Conservation (phyloP, 1,284 basidiomycete genomes). For the Papiliotrema laurentii region DNA sequence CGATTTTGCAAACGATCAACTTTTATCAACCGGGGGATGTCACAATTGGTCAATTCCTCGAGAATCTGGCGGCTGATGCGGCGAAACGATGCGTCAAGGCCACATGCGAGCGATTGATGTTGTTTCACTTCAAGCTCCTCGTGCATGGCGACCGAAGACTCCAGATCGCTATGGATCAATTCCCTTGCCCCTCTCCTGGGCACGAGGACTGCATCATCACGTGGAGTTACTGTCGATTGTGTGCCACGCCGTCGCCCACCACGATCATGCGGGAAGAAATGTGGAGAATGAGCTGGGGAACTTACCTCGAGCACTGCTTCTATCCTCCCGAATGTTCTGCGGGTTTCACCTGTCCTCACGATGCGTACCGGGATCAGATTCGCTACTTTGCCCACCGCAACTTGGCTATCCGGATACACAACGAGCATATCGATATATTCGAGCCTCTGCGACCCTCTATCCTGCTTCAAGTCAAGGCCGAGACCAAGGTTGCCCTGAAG, state of each 20-base stretch:
- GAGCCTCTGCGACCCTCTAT: constrained; percentile 89
- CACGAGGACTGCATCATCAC: constrained; percentile 73
- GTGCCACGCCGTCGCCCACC: constrained; percentile 76
- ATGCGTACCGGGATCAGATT: constrained; percentile 88
- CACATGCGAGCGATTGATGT: constrained; percentile 72
- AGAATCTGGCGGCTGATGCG: constrained; percentile 64
- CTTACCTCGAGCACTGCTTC: constrained; percentile 50
- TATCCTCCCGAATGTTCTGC: constrained; percentile 77
- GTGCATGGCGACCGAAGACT: constrained; percentile 83
- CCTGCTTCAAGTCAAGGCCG: constrained; percentile 74
- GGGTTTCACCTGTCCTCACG: constrained; percentile 73
- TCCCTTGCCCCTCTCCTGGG: constrained; percentile 48
- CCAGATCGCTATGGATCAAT: constrained; percentile 79
- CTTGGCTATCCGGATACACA: constrained; percentile 79
- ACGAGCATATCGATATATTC: constrained; percentile 74
- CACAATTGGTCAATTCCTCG: constrained; percentile 88
- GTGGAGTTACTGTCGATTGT: constrained; percentile 85
- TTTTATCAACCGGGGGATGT: constrained; percentile 92
- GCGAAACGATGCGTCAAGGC: constrained; percentile 70
- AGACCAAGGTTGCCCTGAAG: constrained; percentile 80
- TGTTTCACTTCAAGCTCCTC: constrained; percentile 81
- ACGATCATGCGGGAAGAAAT: constrained; percentile 89
- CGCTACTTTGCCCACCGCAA: constrained; percentile 74
- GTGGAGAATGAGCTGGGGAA: constrained; percentile 55
- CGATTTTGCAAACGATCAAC: constrained; percentile 62